Base-by-base conservation (phyloP, 371 early-diverging fungal genomes). In the Apophysomyces trapeziformis region DNA sequence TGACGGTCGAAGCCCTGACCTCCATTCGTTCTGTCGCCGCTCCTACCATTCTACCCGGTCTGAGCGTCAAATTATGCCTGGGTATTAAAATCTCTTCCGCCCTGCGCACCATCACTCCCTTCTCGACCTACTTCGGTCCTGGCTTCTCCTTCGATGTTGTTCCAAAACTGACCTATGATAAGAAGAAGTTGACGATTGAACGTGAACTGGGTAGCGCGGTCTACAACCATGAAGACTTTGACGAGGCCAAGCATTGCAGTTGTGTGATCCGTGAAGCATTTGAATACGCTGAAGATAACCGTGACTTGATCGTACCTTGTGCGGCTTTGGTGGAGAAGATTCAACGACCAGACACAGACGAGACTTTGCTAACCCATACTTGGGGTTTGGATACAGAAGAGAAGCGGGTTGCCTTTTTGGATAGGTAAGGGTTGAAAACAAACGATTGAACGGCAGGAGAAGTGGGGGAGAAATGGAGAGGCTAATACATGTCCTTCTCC, bases 41-140 rank as follows among this genome's bases (percentile, higher is more conserved):
- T 11, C 79, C 81, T 21, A 75, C 82, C 21, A 58, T 79, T 2
- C 65, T 84, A 16, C 76, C 74, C 12, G 78, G 78, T 21, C 61
- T 68, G 16, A 76, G 82, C 6, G 69, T 89, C 45, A 92, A 92
- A 71, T 78, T 91, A 12, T 82, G 91, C 26, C 68, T 92, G 38
- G 91, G 88, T 21, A 80, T 91, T 69, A 91, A 87, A 64, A 80
- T 89, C 5, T 83, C 91, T 1, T 90, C 90, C 7, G 92, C 91
- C 32, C 64, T 92, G 65, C 89, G 92, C 57, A 92, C 90, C 8
- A 84, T 92, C 63, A 88, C 88, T 14, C 91, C 91, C 7, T 91
- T 85, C 75, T 82, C 90, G 0, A 86, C 90, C 14, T 79, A 83
- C 58, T 81, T 89, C 64, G 91, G 91, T 0, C 89, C 92, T 21